Conservation (phyloP, 768 basidiomycete species). For the Dacryopinax primogenitus region DNA sequence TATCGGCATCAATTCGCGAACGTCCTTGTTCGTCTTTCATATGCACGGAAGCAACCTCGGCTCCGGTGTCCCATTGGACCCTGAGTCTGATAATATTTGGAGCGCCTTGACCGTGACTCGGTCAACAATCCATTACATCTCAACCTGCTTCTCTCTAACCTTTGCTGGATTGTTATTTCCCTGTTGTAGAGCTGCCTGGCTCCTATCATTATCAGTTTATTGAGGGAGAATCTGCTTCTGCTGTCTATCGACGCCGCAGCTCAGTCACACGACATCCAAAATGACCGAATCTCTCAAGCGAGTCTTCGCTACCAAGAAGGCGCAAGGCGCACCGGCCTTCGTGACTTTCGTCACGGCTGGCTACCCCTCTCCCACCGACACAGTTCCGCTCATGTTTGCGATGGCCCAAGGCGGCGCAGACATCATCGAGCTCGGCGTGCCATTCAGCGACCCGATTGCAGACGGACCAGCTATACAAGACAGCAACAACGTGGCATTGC, state of each 20-base stretch:
- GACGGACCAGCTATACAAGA: constrained; percentile 92
- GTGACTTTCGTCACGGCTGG: constrained; percentile 93
- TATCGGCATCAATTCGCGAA: too few species aligned
- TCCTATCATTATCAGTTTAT: too few species aligned
- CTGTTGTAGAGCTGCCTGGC: too few species aligned
- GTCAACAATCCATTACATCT: too few species aligned
- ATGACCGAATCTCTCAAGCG: constrained; percentile 59
- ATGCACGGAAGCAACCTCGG: too few species aligned
- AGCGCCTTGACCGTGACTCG: too few species aligned
- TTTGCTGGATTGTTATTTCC: too few species aligned
- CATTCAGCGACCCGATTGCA: constrained; percentile 92
- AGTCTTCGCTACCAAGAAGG: constrained; percentile 54
- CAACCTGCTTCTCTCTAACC: too few species aligned
- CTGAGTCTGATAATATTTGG: too few species aligned
- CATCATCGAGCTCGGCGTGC: constrained; percentile 88
- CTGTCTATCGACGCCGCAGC: not conserved
- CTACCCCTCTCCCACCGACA: constrained; percentile 64
- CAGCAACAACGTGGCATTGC: constrained; percentile 82
- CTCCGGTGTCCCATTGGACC: too few species aligned
- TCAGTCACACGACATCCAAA: not conserved
- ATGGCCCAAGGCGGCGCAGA: constrained; percentile 91
- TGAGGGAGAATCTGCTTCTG: too few species aligned
- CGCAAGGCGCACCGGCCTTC: constrained; percentile 47
- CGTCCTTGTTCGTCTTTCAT: too few species aligned
- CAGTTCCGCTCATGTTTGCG: constrained; percentile 75